Evolutionary conservation across 371 early-diverging fungal genomes (phyloP).

Genomic region (Rhizopus sp.): DNA sequence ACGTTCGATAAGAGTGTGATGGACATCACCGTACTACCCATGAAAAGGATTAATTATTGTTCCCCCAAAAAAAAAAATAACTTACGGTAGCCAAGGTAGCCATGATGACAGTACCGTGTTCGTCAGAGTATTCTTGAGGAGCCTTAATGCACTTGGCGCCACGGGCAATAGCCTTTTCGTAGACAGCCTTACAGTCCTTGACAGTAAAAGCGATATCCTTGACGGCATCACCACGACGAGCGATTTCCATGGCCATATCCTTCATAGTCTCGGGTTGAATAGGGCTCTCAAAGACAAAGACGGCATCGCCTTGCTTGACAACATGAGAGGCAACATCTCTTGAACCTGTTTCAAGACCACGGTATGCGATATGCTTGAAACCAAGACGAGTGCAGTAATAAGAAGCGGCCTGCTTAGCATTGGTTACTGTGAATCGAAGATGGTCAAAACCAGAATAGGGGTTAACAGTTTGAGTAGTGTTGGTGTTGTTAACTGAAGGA

Average conservation of each 20-base stretch:
- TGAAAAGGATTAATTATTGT: not conserved
- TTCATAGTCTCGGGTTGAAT: conserved; percentile 81
- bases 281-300: conserved; percentile 91
- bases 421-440: conserved; percentile 85
- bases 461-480: conserved; percentile 21
- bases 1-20: conserved; percentile 93
- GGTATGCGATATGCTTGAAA: conserved; percentile 90
- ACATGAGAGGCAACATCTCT: conserved; percentile 89
- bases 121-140: conserved; percentile 82
- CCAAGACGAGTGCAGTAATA: conserved; percentile 89
- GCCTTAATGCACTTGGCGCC: conserved; percentile 87
- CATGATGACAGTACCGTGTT: conserved; percentile 87
- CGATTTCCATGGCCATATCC: conserved; percentile 73
- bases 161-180: conserved; percentile 77
- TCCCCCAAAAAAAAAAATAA: conserved; percentile 3
- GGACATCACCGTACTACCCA: conserved; percentile 83
- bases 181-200: conserved; percentile 82
- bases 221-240: conserved; percentile 92
- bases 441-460: conserved; percentile 70
- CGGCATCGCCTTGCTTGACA: conserved; percentile 77
- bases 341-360: conserved; percentile 93
- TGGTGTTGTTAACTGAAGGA: conserved; percentile 23
- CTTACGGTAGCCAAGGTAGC: conserved; percentile 87
- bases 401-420: conserved; percentile 95
- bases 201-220: conserved; percentile 95